A percentile compares a stretch with the other conserved stretches of the same genome.
These are phyloP conservation scores for Apiotrichum laibachii DNA, from an alignment of 1,284 basidiomycete genomes.

Conservation along the genomic window DNA sequence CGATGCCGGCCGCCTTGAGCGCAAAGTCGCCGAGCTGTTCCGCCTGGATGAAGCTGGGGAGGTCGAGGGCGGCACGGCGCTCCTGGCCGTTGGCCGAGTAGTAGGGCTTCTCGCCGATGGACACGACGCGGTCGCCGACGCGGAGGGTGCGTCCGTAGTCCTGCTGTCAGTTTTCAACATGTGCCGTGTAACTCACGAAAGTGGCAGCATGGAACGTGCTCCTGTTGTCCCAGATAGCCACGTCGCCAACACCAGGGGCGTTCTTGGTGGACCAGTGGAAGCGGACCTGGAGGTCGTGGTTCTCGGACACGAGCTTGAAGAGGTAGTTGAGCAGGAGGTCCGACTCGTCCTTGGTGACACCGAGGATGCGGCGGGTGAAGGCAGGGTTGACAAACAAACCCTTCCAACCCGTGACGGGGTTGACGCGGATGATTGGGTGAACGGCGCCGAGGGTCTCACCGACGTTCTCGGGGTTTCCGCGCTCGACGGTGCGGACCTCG, in stretches of 20 bases:
- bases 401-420: constrained; percentile 71
- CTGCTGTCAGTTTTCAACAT: constrained; percentile 25
- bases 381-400: constrained; percentile 64
- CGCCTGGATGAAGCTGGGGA: neutral
- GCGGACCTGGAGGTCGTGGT: constrained; percentile 52
- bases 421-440: constrained; percentile 54
- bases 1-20: neutral
- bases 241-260: constrained; percentile 18
- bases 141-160: constrained; percentile 56
- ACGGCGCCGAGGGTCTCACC: constrained; percentile 62
- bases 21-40: neutral
- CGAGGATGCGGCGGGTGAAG: constrained; percentile 64
- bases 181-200: constrained; percentile 10
- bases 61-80: constrained; percentile 13
- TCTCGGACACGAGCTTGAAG: constrained; percentile 52
- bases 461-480: constrained; percentile 61
- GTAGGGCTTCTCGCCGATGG: constrained; percentile 64
- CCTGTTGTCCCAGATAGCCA: constrained; percentile 55
- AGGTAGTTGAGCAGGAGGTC: constrained; percentile 37
- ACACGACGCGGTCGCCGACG: constrained; percentile 61
- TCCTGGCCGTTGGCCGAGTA: constrained; percentile 42
- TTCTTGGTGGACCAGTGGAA: constrained; percentile 50
- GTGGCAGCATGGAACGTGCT: constrained; percentile 54
- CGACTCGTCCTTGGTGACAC: constrained; percentile 60
- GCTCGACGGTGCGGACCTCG: constrained; percentile 11